Conservation (phyloP, 306 rosid species). For the Dalbergia oliveri region DNA sequence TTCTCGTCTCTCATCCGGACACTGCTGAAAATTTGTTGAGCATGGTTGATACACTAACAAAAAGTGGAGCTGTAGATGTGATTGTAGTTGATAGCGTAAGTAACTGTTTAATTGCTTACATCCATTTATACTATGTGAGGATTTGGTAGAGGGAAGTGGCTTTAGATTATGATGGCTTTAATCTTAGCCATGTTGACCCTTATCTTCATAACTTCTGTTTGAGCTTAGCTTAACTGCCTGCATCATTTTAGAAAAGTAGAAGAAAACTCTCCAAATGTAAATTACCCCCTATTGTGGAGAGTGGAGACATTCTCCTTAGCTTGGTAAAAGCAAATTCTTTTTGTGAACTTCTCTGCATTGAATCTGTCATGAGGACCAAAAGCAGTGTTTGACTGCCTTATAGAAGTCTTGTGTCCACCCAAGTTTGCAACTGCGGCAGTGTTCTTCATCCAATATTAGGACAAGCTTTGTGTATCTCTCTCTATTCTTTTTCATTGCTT, state of each 20-base stretch:
- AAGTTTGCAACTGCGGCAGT: too few relatives aligned
- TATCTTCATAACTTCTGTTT: constrained; percentile 9
- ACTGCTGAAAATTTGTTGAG: constrained; percentile 83
- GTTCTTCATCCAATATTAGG: constrained; percentile 5
- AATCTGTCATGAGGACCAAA: constrained; percentile 32
- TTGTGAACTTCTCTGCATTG: constrained; percentile 10
- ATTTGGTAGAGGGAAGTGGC: constrained; percentile 32
- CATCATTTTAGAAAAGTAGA: constrained; percentile 2
- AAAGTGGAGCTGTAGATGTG: constrained; percentile 85
- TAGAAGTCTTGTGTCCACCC: constrained; percentile 3
- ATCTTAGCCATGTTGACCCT: constrained; percentile 5
- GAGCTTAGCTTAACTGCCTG: not conserved
- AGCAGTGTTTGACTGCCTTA: constrained; percentile 4
- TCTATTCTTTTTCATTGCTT: not conserved
- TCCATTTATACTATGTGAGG: constrained; percentile 13
- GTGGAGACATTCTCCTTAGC: constrained; percentile 20
- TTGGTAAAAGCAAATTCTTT: constrained; percentile 6
- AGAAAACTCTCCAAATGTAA: not conserved
- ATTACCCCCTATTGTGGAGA: constrained; percentile 3
- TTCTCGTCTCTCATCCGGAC: constrained; percentile 77
- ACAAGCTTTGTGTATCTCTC: constrained; percentile 18
- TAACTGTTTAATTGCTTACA: constrained; percentile 12
- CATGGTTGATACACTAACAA: constrained; percentile 78
- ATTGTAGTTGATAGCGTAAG: constrained; percentile 96
- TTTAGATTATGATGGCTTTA: constrained; percentile 26